These are phyloP conservation scores for Pseudoscleropodium purum DNA, from an alignment of 225 moss, liverwort and hornwort genomes.

Conservation along the genomic window DNA sequence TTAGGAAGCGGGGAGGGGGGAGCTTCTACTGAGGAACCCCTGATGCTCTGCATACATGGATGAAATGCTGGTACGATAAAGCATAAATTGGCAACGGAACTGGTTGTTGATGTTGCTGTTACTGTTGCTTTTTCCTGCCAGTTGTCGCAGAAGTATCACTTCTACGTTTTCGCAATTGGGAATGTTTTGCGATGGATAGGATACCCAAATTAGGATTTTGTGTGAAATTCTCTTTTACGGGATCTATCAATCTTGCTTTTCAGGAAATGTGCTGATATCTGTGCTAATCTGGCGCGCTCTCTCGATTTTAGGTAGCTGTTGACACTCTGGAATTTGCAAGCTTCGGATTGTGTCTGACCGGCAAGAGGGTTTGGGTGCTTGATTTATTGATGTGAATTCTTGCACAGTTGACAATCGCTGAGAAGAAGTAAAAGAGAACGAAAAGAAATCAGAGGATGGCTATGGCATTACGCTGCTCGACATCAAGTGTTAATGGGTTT, in stretches of 20 bases:
- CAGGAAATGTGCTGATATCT: neutral
- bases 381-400: neutral
- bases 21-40: neutral
- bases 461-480: slow-evolving; percentile 20
- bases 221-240: neutral
- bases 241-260: neutral
- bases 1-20: too few species aligned
- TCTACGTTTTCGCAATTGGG: neutral
- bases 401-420: neutral
- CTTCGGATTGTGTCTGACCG: neutral
- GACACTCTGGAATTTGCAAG: neutral
- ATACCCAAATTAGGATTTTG: neutral
- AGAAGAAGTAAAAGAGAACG: neutral
- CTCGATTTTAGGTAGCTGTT: neutral
- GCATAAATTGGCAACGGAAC: neutral
- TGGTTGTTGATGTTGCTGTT: neutral
- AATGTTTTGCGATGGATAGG: neutral
- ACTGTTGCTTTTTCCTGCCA: neutral
- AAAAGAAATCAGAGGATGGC: neutral
- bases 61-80: neutral
- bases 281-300: neutral
- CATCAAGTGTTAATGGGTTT: neutral
- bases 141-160: neutral
- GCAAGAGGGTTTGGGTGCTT: neutral
- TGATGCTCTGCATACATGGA: neutral